Percentiles rank a stretch among this genome's conserved stretches.
Evolutionary conservation across 495 filamentous ascomycete species (phyloP).

Genomic region (Xylaria castorea): DNA sequence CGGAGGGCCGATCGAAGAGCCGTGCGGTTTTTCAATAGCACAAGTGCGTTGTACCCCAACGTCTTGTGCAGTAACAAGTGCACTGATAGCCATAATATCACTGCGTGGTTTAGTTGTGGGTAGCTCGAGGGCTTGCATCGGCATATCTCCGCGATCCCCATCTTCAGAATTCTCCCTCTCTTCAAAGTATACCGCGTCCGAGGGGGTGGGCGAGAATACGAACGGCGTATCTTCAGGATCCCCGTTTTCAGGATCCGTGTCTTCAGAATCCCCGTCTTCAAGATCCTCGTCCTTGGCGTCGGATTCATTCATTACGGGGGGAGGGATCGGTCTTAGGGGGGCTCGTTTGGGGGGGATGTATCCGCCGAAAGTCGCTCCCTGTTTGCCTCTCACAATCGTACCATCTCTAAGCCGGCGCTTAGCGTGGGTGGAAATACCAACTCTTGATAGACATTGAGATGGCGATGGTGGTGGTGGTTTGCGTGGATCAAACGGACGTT

Average conservation of each 20-base stretch:
- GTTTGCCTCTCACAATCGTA: conserved; percentile 4
- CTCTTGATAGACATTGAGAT: not conserved
- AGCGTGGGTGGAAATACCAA: not conserved
- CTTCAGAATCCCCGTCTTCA: not conserved
- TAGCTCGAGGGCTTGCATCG: not conserved
- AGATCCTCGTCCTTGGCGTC: not conserved
- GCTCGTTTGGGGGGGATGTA: not conserved
- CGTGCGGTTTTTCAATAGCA: not conserved
- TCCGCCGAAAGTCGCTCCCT: conserved; percentile 15
- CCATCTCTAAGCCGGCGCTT: conserved; percentile 4
- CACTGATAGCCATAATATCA: not conserved
- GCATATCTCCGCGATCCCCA: not conserved
- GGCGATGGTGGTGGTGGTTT: not conserved
- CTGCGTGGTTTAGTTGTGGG: not conserved
- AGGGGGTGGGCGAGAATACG: not conserved
- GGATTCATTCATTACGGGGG: not conserved
- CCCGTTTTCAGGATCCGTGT: not conserved
- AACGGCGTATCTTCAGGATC: not conserved
- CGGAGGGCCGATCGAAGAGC: not conserved
- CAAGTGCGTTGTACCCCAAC: no score
- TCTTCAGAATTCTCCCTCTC: no score
- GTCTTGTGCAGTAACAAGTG: not conserved
- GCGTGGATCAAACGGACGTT: not conserved
- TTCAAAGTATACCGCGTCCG: not conserved
- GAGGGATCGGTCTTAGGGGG: not conserved